Conservation (phyloP, 441 rosid species). For the Francoa sonchifolia region DNA sequence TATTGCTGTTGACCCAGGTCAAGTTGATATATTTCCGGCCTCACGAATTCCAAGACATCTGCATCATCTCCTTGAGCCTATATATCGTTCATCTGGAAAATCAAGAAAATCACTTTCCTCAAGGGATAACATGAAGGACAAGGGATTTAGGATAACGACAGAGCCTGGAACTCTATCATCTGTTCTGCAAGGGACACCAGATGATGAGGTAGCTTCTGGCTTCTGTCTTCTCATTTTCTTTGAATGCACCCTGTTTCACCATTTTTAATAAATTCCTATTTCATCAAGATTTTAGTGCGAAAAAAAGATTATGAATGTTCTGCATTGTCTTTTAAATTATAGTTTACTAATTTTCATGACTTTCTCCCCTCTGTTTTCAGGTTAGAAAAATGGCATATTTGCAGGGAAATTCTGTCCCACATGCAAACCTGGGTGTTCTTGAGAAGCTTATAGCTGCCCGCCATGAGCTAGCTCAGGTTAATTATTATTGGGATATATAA, state of each 20-base stretch:
- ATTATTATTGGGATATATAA: constrained; percentile 5
- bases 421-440: constrained; percentile 65
- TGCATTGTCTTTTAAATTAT: neutral
- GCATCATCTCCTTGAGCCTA: constrained; percentile 53
- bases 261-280: no score
- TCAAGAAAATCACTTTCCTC: constrained; percentile 26
- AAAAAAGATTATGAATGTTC: no score
- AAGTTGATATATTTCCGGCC: constrained; percentile 70
- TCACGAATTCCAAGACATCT: constrained; percentile 60
- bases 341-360: constrained; percentile 12
- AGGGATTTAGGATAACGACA: constrained; percentile 58
- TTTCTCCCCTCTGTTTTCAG: constrained; percentile 25
- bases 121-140: constrained; percentile 26
- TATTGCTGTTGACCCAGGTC: constrained; percentile 62
- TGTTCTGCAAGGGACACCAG: constrained; percentile 60
- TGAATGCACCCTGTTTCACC: constrained; percentile 4
- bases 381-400: constrained; percentile 68
- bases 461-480: constrained; percentile 87
- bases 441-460: constrained; percentile 67
- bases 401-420: constrained; percentile 73
- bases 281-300: no score
- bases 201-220: constrained; percentile 55
- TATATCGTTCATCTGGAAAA: constrained; percentile 27
- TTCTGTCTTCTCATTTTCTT: constrained; percentile 4
- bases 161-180: constrained; percentile 48